Conservation (phyloP, 176 grass and related monocot species). For the Panicum miliaceum region DNA sequence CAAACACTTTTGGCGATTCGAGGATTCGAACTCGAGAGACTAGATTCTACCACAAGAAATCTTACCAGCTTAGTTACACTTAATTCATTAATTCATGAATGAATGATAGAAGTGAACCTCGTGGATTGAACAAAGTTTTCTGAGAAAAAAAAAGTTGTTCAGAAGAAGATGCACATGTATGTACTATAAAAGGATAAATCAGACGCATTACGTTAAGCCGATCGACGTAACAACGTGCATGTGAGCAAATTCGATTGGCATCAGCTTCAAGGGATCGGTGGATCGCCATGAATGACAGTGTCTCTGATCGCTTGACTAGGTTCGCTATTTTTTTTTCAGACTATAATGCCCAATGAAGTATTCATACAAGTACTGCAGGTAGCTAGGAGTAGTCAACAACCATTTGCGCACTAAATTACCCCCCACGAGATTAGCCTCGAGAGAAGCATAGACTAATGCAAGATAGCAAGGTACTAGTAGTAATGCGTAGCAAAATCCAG, state of each 20-base stretch:
- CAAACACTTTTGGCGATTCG: too few relatives aligned
- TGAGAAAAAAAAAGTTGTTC: too few relatives aligned
- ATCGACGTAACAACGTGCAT: not conserved
- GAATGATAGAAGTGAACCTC: too few relatives aligned
- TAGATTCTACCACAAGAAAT: too few relatives aligned
- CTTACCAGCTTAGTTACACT: too few relatives aligned
- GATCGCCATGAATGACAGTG: not conserved
- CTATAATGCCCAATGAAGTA: not conserved
- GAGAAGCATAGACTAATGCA: not conserved
- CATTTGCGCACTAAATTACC: not conserved
- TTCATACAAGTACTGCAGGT: not conserved
- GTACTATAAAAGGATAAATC: not conserved
- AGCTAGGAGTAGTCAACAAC: not conserved
- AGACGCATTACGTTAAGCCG: not conserved
- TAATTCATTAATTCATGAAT: too few relatives aligned
- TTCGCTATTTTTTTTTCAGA: not conserved
- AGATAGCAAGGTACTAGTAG: not conserved
- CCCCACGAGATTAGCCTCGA: constrained; percentile 26
- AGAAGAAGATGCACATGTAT: too few relatives aligned
- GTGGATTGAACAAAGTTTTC: too few relatives aligned
- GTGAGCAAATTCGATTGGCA: not conserved
- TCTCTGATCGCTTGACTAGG: not conserved
- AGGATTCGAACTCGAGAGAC: too few relatives aligned
- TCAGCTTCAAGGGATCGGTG: not conserved
- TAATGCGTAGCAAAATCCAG: not conserved